Evolutionary conservation across 257 asterid genomes (phyloP).

Genomic region (Linaria vulgaris): DNA sequence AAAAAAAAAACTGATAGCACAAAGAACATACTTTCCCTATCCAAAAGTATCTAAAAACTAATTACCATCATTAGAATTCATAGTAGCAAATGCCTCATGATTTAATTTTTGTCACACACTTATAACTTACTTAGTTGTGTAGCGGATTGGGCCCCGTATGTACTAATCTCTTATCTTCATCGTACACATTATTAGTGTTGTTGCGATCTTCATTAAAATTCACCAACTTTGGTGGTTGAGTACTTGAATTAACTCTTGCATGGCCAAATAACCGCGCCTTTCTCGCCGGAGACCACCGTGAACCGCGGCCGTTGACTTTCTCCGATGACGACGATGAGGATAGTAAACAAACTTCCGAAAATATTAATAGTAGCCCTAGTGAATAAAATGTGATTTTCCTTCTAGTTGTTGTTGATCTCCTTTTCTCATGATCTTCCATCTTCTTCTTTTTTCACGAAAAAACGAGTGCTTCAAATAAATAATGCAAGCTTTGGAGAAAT

Average conservation of each 20-base stretch:
- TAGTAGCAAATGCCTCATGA: slow-evolving; percentile 29
- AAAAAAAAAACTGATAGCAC: slow-evolving; percentile 16
- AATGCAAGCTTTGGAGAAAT: too few relatives aligned
- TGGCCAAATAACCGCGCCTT: slow-evolving; percentile 34
- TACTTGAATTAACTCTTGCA: slow-evolving; percentile 26
- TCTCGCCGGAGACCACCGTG: slow-evolving; percentile 42
- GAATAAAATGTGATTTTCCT: slow-evolving; percentile 24
- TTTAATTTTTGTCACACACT: neutral
- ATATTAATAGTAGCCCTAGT: slow-evolving; percentile 32
- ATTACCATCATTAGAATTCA: slow-evolving; percentile 34
- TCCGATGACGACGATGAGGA: slow-evolving; percentile 32
- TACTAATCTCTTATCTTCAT: slow-evolving; percentile 50
- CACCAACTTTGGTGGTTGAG: neutral
- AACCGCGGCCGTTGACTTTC: slow-evolving; percentile 15
- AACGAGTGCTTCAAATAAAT: too few relatives aligned
- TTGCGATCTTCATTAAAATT: too few relatives aligned
- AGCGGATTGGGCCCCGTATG: slow-evolving; percentile 65
- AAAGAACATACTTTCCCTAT: slow-evolving; percentile 21
- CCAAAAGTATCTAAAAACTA: slow-evolving; percentile 20
- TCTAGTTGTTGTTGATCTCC: slow-evolving; percentile 24
- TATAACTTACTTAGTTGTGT: slow-evolving; percentile 36
- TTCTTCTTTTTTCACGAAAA: neutral
- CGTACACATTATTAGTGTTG: slow-evolving; percentile 16
- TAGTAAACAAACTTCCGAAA: slow-evolving; percentile 28
- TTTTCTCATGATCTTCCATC: slow-evolving; percentile 25